Evolutionary conservation across 306 rosid species (phyloP).

Genomic region (Bauhinia variegata): DNA sequence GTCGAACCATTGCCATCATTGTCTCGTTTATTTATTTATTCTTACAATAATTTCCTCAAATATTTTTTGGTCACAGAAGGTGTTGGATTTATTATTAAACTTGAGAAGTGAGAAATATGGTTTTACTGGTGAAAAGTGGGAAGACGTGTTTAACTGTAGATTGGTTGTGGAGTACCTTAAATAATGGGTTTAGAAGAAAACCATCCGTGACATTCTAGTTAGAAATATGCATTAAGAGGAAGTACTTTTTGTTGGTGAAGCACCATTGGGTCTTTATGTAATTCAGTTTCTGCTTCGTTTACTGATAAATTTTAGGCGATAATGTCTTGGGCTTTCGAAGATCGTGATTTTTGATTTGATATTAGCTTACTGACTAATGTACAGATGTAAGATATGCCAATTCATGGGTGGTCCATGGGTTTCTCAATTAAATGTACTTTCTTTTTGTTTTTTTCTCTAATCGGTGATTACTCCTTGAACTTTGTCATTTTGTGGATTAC

Average conservation of each 20-base stretch:
- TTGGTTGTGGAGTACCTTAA: background rate
- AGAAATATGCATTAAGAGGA: background rate
- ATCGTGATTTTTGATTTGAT: no score
- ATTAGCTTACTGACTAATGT: no score
- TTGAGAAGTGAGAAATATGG: constrained; percentile 4
- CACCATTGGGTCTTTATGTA: background rate
- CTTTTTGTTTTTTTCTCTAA: no score
- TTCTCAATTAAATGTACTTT: background rate
- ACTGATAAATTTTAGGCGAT: no score
- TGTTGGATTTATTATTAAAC: background rate
- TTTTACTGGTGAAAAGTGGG: background rate
- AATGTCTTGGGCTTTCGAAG: no score
- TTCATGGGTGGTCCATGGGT: background rate
- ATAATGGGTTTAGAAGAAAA: background rate
- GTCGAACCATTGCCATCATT: background rate
- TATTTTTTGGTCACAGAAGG: background rate
- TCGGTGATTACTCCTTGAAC: background rate
- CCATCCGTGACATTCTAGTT: background rate
- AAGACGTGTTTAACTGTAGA: background rate
- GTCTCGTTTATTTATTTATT: background rate
- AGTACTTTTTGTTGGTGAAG: background rate
- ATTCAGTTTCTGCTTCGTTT: background rate
- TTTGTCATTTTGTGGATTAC: background rate
- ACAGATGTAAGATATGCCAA: no score
- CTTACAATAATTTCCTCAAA: no score